Percentiles rank a stretch among this genome's conserved stretches.
Evolutionary conservation across 495 filamentous ascomycete species (phyloP).

Genomic region (Pyronema domesticum): DNA sequence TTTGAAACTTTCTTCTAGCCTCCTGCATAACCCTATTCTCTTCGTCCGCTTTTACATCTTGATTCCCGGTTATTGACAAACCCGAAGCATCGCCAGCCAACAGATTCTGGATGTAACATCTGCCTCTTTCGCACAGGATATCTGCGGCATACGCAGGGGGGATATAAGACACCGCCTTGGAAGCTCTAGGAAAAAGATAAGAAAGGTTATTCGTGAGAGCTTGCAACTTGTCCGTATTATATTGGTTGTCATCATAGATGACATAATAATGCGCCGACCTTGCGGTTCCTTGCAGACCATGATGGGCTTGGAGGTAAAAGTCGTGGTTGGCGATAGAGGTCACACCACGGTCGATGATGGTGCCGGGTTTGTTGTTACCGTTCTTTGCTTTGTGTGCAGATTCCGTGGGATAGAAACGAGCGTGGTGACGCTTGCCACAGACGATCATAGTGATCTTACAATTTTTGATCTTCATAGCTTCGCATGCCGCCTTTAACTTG

Average conservation of each 20-base stretch:
- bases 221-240: neutral
- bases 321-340: slow-evolving; percentile 59
- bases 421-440: slow-evolving; percentile 77
- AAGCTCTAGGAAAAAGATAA: neutral
- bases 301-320: slow-evolving; percentile 73
- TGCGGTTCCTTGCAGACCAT: slow-evolving; percentile 68
- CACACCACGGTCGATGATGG: slow-evolving; percentile 69
- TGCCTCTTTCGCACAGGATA: neutral
- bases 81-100: neutral
- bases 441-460: slow-evolving; percentile 37
- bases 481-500: slow-evolving; percentile 30
- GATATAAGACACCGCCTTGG: neutral
- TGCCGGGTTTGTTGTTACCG: slow-evolving; percentile 54
- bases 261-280: slow-evolving; percentile 62
- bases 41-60: no score
- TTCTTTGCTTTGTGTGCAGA: slow-evolving; percentile 30
- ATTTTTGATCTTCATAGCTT: neutral
- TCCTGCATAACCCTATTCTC: no score
- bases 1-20: no score
- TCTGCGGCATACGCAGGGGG: neutral
- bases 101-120: neutral
- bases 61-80: no score
- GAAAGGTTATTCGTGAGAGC: neutral
- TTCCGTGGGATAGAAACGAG: slow-evolving; percentile 56
- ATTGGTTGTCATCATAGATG: slow-evolving; percentile 34